Base-by-base conservation (phyloP, 225 moss, liverwort and hornwort genomes). In the Climacium dendroides region DNA sequence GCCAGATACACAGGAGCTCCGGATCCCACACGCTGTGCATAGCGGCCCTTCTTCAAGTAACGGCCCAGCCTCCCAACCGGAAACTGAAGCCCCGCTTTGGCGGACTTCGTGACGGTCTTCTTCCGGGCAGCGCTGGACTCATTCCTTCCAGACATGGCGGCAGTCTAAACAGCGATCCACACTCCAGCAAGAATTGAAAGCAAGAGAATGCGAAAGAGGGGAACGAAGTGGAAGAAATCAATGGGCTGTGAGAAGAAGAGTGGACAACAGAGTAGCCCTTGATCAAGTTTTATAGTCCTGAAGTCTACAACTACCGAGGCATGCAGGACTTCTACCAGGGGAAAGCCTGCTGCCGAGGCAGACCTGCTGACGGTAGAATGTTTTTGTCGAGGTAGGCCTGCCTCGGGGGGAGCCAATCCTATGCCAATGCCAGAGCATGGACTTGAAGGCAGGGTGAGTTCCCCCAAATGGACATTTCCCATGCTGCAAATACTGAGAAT, bases 51-150 rank as follows among this genome's bases (percentile, higher is more conserved):
- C 66, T 67, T 67, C 22, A 67, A 3, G 12, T 67, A 37, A 19
- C 2, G 4, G 7, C 23, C 22, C 1, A 67, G 4, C 37, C 67
- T 67, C 12, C 37, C 23, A 13, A 37, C 13, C 6, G 15, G 1
- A 43, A 71, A 71, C 17, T 28, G 3, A 71, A 45, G 45, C 28
- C 17, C 15, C 2, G 3, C 45, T 45, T 71, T 28, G 3, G 28
- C 10, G 1, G 72, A 72, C 45, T 72, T 72, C 0, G 29, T 72
- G 45, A 72, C 10, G 0, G 2, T 6, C 17, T 72, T 72, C 72
- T 29, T 72, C 4, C 0, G 6, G 1, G 28, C 17, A 70, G 3
- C 1, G 4, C 8, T 69, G 0, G 24, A 23, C 11, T 39, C 39
- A 14, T 80, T 87, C n/a, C 57, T 53, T 87, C 57, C 62, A 41